Conservation (phyloP, 768 basidiomycete species). For the Trametopsis cervina region DNA sequence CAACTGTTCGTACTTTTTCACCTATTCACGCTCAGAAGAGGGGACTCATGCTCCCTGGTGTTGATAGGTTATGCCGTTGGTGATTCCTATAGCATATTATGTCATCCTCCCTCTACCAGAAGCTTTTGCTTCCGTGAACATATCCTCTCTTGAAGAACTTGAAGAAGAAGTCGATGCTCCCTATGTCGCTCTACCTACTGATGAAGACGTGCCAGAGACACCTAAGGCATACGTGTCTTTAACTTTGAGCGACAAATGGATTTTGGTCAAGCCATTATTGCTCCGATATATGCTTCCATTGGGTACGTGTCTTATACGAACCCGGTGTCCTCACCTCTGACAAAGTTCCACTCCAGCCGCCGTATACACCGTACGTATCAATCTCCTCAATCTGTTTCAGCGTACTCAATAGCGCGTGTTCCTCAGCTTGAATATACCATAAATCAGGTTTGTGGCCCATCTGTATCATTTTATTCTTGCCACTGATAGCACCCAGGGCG, state of each 20-base stretch:
- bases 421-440: constrained; percentile 84
- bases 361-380: constrained; percentile 48
- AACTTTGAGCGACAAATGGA: constrained; percentile 70
- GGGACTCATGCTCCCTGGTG: background rate
- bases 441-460: constrained; percentile 53
- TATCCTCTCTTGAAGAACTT: constrained; percentile 31
- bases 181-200: constrained; percentile 32
- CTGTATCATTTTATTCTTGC: background rate
- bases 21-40: background rate
- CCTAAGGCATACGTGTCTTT: constrained; percentile 46
- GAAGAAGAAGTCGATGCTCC: constrained; percentile 23
- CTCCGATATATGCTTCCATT: constrained; percentile 88
- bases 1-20: constrained; percentile 57
- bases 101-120: constrained; percentile 64
- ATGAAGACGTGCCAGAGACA: constrained; percentile 20
- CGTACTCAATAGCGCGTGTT: constrained; percentile 1
- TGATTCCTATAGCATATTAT: constrained; percentile 72
- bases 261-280: constrained; percentile 72
- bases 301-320: constrained; percentile 42
- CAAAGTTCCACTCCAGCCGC: constrained; percentile 33
- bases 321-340: background rate
- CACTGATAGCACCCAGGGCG: constrained; percentile 44
- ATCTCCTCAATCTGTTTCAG: constrained; percentile 30
- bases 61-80: constrained; percentile 68
- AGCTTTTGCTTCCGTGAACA: constrained; percentile 38